Conservation (phyloP, 169 alveolate genomes). For the Sarcocystis neurona region DNA sequence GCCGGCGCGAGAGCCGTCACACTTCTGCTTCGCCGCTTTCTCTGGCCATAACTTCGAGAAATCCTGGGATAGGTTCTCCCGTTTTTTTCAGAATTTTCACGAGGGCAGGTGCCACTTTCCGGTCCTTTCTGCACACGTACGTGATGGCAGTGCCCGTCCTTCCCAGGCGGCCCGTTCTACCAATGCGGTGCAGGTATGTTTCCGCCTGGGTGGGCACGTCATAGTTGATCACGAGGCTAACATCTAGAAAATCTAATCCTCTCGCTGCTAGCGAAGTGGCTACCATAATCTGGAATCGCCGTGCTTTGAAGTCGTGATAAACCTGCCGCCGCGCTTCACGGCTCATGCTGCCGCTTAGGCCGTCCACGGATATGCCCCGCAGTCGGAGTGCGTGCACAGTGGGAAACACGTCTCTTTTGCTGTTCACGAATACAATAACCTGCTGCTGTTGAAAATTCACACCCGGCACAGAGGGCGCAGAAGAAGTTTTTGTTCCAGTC, state of each 20-base stretch:
- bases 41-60: neutral
- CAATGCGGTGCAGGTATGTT: conserved; percentile 94
- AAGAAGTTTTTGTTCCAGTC: too few species aligned
- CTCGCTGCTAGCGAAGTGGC: conserved; percentile 16
- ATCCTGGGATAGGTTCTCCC: neutral
- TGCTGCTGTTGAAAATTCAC: too few species aligned
- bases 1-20: too few species aligned
- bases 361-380: neutral
- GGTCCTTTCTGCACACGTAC: conserved; percentile 20
- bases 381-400: neutral
- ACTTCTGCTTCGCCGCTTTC: neutral
- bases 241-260: conserved; percentile 9
- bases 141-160: conserved; percentile 91
- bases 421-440: conserved; percentile 23
- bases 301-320: neutral
- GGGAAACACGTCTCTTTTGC: neutral
- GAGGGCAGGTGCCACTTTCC: conserved; percentile 12
- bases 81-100: neutral
- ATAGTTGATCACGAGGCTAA: conserved; percentile 14
- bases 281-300: conserved; percentile 4
- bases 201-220: conserved; percentile 90
- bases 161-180: conserved; percentile 97
- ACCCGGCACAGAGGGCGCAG: too few species aligned
- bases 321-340: conserved; percentile 14
- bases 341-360: neutral